Percentiles rank a stretch among this genome's conserved stretches.
phyloP scores from a whole-genome alignment of 2,329 filamentous ascomycete genomes.

The Pestalotiopsis sp. region DNA sequence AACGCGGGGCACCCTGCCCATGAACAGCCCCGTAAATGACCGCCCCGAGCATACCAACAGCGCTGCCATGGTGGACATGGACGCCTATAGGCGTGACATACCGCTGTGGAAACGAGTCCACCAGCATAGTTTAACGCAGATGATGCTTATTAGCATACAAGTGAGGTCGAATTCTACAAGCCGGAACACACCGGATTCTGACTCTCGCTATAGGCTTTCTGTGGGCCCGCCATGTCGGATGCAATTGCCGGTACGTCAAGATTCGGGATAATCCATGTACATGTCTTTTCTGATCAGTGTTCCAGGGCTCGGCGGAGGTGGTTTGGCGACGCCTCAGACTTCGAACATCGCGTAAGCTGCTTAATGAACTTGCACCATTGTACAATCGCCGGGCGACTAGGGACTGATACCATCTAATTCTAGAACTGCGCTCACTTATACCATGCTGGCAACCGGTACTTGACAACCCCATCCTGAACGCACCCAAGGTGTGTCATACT shows the following conservation, averaged over 20 bases:
- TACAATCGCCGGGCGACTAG: background rate
- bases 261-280: background rate
- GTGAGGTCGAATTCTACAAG: slow-evolving; percentile 34
- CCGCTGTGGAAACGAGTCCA: slow-evolving; percentile 47
- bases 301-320: slow-evolving; percentile 43
- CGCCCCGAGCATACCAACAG: slow-evolving; percentile 8
- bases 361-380: background rate
- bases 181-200: background rate
- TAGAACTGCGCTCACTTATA: slow-evolving; percentile 27
- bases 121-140: slow-evolving; percentile 50
- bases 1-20: slow-evolving; percentile 20
- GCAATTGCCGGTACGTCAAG: slow-evolving; percentile 36
- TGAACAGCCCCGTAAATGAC: slow-evolving; percentile 15
- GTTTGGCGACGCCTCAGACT: slow-evolving; percentile 44
- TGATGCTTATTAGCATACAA: slow-evolving; percentile 49
- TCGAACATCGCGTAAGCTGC: slow-evolving; percentile 41
- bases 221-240: slow-evolving; percentile 38
- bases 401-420: background rate
- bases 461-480: slow-evolving; percentile 5
- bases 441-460: slow-evolving; percentile 31
- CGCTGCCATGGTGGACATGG: slow-evolving; percentile 37
- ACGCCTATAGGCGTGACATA: slow-evolving; percentile 24
- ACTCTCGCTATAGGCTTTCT: background rate
- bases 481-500: no score
- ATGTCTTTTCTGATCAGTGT: background rate